Evolutionary conservation across 306 rosid species (phyloP).

Genomic region (Quercus glauca): DNA sequence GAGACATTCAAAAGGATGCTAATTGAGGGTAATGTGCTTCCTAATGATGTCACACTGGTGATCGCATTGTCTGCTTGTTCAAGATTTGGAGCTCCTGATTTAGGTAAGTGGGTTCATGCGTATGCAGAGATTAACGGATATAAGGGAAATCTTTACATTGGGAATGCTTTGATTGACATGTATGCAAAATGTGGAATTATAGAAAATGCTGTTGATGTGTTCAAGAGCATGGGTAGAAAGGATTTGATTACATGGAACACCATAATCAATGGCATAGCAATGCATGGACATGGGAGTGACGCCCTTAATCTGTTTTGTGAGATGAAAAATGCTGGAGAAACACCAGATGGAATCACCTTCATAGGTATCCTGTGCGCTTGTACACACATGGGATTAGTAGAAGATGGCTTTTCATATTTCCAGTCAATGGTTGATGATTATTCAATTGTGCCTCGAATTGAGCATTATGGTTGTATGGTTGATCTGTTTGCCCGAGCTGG

Average conservation of each 20-base stretch:
- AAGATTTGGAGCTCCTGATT: slow-evolving; percentile 74
- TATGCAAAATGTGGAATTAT: slow-evolving; percentile 78
- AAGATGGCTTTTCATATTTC: slow-evolving; percentile 13
- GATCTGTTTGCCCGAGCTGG: too few species aligned
- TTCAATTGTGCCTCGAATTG: too few species aligned
- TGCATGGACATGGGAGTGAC: slow-evolving; percentile 54
- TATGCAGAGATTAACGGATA: slow-evolving; percentile 54
- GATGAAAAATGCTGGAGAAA: slow-evolving; percentile 53
- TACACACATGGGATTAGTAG: slow-evolving; percentile 66
- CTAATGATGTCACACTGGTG: slow-evolving; percentile 67
- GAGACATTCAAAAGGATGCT: slow-evolving; percentile 61
- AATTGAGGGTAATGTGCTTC: slow-evolving; percentile 44
- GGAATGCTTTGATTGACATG: slow-evolving; percentile 25
- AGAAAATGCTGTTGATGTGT: slow-evolving; percentile 51
- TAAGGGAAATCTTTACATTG: slow-evolving; percentile 48
- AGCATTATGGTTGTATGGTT: too few species aligned
- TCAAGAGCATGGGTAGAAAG: slow-evolving; percentile 8
- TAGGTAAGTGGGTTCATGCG: slow-evolving; percentile 28
- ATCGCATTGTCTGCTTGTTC: slow-evolving; percentile 60
- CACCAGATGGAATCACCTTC: slow-evolving; percentile 11
- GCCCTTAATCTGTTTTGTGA: slow-evolving; percentile 57
- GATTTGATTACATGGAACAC: too few species aligned
- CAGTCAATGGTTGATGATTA: too few species aligned
- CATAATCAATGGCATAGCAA: background rate
- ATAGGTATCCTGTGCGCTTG: slow-evolving; percentile 70